A percentile compares a stretch with the other conserved stretches of the same genome.
Conservation (phyloP, 2,329 filamentous ascomycete species). For the Parafenestella ontariensis region DNA sequence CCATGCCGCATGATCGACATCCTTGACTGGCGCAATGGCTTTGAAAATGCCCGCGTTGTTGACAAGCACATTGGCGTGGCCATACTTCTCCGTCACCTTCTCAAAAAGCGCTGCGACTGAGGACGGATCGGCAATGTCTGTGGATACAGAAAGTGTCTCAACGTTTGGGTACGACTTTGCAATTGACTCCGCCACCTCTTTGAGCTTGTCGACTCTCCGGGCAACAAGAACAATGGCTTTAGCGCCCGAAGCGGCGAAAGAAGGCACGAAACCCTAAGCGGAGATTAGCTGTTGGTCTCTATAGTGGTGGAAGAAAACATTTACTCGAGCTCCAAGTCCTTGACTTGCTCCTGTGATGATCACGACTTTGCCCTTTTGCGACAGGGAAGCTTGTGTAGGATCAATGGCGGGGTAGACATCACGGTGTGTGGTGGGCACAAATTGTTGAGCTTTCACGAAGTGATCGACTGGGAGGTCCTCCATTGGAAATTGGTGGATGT, state of each 20-base stretch:
- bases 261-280: constrained; percentile 37
- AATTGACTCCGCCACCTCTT: constrained; percentile 30
- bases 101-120: constrained; percentile 29
- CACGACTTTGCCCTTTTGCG: constrained; percentile 47
- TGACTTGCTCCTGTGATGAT: constrained; percentile 54
- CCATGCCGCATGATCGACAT: constrained; percentile 26
- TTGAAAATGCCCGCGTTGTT: constrained; percentile 26
- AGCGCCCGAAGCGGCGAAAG: constrained; percentile 46
- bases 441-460: constrained; percentile 22
- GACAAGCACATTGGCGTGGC: constrained; percentile 31
- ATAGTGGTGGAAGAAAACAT: neutral
- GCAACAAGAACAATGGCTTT: constrained; percentile 48
- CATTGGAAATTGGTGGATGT: constrained; percentile 6
- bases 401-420: constrained; percentile 52
- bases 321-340: constrained; percentile 45
- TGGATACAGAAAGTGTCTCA: constrained; percentile 37
- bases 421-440: constrained; percentile 34
- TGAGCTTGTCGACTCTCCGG: constrained; percentile 35
- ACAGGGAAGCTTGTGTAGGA: constrained; percentile 40
- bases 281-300: neutral
- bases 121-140: constrained; percentile 39
- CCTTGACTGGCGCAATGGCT: constrained; percentile 19
- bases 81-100: constrained; percentile 27
- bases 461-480: constrained; percentile 23
- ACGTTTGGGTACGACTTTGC: constrained; percentile 37